phyloP scores from a whole-genome alignment of 129 eudicot species.

The Silybum marianum region DNA sequence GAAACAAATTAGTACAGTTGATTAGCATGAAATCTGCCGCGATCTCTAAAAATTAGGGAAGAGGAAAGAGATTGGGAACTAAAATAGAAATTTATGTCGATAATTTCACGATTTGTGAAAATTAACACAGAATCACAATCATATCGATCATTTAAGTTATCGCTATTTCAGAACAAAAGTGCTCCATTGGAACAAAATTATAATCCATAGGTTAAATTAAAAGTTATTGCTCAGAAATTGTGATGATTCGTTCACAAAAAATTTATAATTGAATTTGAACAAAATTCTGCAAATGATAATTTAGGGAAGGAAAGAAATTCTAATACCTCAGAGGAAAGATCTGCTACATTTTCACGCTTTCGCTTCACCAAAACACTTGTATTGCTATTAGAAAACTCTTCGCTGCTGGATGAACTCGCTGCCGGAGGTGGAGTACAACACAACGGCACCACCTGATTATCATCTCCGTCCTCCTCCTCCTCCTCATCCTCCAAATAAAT shows the following conservation, averaged over 20 bases:
- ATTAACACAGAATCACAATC: background rate
- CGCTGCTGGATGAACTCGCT: slow-evolving; percentile 42
- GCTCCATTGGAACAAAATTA: too few relatives aligned
- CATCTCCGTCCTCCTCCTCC: slow-evolving; percentile 38
- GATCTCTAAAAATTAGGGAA: background rate
- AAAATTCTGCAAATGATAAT: background rate
- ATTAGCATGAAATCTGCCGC: background rate
- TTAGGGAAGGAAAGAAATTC: background rate
- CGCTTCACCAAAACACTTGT: slow-evolving; percentile 24
- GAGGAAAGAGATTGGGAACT: background rate
- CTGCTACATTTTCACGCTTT: slow-evolving; percentile 29
- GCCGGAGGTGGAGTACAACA: slow-evolving; percentile 40
- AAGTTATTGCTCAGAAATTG: background rate
- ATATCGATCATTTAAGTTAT: background rate
- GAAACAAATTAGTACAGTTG: background rate
- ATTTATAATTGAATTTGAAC: background rate
- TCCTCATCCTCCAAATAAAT: slow-evolving; percentile 18
- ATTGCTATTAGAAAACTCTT: slow-evolving; percentile 20
- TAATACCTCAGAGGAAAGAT: slow-evolving; percentile 40
- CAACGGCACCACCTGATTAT: slow-evolving; percentile 65
- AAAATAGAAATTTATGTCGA: background rate
- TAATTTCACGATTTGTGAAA: background rate
- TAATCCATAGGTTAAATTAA: too few relatives aligned
- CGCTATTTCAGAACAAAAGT: background rate
- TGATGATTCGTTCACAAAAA: background rate